Base-by-base conservation (phyloP, 495 filamentous ascomycete genomes). In the Aspergillus coremiiformis region DNA sequence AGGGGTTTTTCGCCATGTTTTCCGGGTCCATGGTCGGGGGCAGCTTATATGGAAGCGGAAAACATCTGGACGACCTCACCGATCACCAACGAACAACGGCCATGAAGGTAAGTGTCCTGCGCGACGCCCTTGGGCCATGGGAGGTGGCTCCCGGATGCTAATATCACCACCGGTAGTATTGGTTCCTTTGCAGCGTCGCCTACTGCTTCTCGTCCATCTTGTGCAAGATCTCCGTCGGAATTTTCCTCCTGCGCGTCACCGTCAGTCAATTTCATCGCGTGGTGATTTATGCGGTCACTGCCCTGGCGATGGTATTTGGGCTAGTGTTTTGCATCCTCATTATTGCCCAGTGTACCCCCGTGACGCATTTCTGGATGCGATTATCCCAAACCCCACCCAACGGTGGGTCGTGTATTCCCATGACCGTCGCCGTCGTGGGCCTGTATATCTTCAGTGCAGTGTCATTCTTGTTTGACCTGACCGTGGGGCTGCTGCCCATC, bases 201-300 rank as follows among this genome's bases (percentile, higher is more conserved):
- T 58, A 54, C 29, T 35, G 54, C 5, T 12, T 63, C 19, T 53
- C 60, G 1, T 57, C 47, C 9, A 59, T 53, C 6, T 52, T 60
- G 3, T 55, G 55, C n/a, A 56, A 58, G 26, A 20, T 60, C 12
- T 63, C 63, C 21, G 60, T 64, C 4, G 52, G 53, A 19, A 48
- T 59, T 35, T 59, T 64, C 41, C 54, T 64, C 10, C 53, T 66
- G 32, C 55, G 63, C 4, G 56, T 66, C 8, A 55, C 56, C 7
- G 45, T 51, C 7, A 9, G 37, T 12, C 19, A 5, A 5, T 19
- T 46, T 27, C 57, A 61, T 26, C 49, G 46, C 39, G 32, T 37
- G 14, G 39, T 48, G 8, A 42, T 64, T 0, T 60, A 54, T 22
- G 26, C 45, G 3, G 53, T 66, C 0, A 54, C 55, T 2, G 30